A percentile compares a stretch with the other conserved stretches of the same genome.
Conservation (phyloP, 371 early-diverging fungal species). For the Neoconidiobolus thromboides region DNA sequence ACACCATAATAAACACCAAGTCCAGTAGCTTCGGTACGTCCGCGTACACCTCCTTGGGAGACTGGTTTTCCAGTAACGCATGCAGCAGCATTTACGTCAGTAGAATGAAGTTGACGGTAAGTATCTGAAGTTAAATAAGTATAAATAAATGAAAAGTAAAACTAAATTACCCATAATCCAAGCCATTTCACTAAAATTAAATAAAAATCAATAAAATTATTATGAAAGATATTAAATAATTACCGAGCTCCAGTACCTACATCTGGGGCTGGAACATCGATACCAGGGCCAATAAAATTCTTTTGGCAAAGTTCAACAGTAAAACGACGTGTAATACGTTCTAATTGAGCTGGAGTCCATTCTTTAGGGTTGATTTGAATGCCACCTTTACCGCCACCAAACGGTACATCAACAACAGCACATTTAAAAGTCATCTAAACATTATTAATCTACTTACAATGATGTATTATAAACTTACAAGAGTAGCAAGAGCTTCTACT, state of each 20-base stretch:
- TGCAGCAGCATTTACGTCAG: constrained; percentile 64
- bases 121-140: constrained; percentile 27
- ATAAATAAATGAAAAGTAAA: neutral
- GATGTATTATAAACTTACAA: constrained; percentile 9
- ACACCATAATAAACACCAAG: constrained; percentile 73
- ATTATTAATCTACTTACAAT: neutral
- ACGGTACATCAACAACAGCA: constrained; percentile 79
- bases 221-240: neutral
- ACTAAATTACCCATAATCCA: constrained; percentile 44
- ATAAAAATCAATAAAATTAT: neutral
- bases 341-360: constrained; percentile 44
- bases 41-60: constrained; percentile 72
- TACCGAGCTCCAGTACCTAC: constrained; percentile 49
- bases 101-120: constrained; percentile 67
- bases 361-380: constrained; percentile 9
- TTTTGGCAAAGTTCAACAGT: constrained; percentile 83
- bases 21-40: constrained; percentile 79
- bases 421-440: constrained; percentile 71
- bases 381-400: constrained; percentile 8
- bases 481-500: constrained; percentile 55
- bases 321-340: constrained; percentile 74
- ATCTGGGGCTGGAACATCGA: constrained; percentile 67
- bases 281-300: constrained; percentile 40
- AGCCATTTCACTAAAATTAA: constrained; percentile 53
- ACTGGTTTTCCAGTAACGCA: constrained; percentile 84